Base-by-base conservation (phyloP, 768 basidiomycete genomes). In the Amanita inopinata region DNA sequence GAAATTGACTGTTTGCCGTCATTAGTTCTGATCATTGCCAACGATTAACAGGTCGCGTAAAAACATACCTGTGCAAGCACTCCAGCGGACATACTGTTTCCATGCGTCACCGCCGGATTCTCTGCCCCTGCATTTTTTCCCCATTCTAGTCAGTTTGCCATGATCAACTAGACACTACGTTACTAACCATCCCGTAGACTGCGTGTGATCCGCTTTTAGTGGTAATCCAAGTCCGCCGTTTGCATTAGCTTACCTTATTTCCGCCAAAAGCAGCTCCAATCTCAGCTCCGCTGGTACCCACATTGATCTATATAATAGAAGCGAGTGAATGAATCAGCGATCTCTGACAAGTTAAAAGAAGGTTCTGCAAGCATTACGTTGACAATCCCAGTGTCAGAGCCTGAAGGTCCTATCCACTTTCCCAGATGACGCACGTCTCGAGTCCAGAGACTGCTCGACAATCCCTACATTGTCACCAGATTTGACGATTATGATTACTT, bases 81-180 rank as follows among this genome's bases (percentile, higher is more conserved):
- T 82, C 87, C 87, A 93, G 39, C 89, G 78, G 30, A 92, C 85
- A 52, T 92, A 92, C 61, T 94, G 88, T 60, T 93, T 92, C 94
- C 94, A 98, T n/a, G 93, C 85, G 61, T 97, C 94, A 40, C 93
- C 93, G 28, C 94, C 94, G 5, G 88, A 90, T 66, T 98, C 94
- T 37, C 94, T 79, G 14, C 94, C 94, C 91, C 84, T 84, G 50
- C 25, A 55, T 49, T 43, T 28, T 43, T 45, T 45, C 51, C 50
- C 47, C 48, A 45, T 28, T 35, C 45, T 32, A 50, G 46, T 47
- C 53, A 56, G 53, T 45, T 46, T 53, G 25, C 30, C 25, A 30
- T 47, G 27, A n/a, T n/a, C 28, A 38, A 33, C 28, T n/a, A n/a
- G n/a, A n/a, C n/a, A n/a, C n/a, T 18, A 9, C 22, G 40, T 38